Base-by-base conservation (phyloP, 1,284 basidiomycete genomes). In the Cutaneotrichosporon cyanovorans region DNA sequence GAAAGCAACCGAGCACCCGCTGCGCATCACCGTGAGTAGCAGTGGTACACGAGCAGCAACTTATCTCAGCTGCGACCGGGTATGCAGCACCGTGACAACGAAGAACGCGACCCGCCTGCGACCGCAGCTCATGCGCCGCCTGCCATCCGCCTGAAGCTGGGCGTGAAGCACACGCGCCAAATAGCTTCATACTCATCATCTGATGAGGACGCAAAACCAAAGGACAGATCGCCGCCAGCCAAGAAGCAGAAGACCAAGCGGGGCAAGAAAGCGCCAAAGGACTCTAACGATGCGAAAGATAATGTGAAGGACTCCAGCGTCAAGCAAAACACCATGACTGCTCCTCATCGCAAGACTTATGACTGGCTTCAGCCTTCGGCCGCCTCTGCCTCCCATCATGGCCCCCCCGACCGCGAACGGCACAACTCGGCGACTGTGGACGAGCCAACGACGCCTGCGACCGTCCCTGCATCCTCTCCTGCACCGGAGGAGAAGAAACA, bases 281-380 rank as follows among this genome's bases (percentile, higher is more conserved):
- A 38, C 20, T 22, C 16, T 11, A 16, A 11, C 12, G 21, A 20
- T 9, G 37, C 20, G 3, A 16, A 18, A 20, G 25, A 50, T 38
- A 19, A 39, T 7, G 4, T 28, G 21, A 22, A 38, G 20, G 37
- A 38, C 21, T 20, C 16, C 16, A 16, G 16, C 12, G 21, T n/a
- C n/a, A n/a, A 20, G 21, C 20, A 16, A 2, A 16, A 18, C 18
- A 44, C 43, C 37, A 35, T 53, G 18, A 53, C 53, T 1, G 53
- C 57, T 0, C 44, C 37, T 32, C 57, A 57, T 42, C 42, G 56
- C 35, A 68, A 69, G 48, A 51, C 52, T n/a, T 69, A 69, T 43
- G 58, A 68, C 46, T 69, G 67, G 67, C 45, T 69, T 2, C 50
- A 55, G 34, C 66, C 65, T 11, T 55, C 52, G n/a, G 45, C 53